Evolutionary conservation across 306 rosid species (phyloP).

Genomic region (Cotoneaster glaucophyllus): DNA sequence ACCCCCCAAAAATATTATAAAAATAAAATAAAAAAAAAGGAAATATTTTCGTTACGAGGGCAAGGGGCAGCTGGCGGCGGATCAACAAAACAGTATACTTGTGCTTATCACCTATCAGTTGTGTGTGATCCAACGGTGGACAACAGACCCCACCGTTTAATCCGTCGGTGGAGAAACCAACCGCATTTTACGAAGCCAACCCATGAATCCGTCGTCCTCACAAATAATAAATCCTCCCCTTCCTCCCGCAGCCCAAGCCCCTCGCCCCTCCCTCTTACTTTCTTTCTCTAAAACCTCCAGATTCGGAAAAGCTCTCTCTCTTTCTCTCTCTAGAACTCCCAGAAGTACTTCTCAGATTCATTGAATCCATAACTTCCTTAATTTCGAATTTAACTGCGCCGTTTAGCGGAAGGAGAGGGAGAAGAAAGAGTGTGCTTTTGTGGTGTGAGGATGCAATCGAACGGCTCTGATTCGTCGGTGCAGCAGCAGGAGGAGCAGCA

Average conservation of each 20-base stretch:
- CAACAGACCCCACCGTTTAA: conserved; percentile 14
- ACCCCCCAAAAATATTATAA: not conserved
- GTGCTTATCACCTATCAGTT: not conserved
- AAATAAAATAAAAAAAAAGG: not conserved
- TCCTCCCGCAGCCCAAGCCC: conserved; percentile 33
- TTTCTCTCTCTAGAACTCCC: not conserved
- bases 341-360: not conserved
- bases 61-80: conserved; percentile 72
- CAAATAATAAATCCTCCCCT: conserved; percentile 32
- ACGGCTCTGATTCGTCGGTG: conserved; percentile 70
- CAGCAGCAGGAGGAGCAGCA: conserved; percentile 24
- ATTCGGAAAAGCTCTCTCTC: conserved; percentile 9
- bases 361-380: not conserved
- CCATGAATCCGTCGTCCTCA: conserved; percentile 62
- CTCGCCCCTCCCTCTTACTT: not conserved
- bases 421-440: not conserved
- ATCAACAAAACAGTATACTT: conserved; percentile 15
- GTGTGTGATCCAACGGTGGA: conserved; percentile 25
- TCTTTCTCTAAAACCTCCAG: conserved; percentile 4
- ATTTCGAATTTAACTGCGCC: not conserved
- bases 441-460: conserved; percentile 53
- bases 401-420: not conserved
- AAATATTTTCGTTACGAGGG: not conserved
- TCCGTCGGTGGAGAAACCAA: conserved; percentile 36
- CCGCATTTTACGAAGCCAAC: conserved; percentile 55